A percentile compares a stretch with the other conserved stretches of the same genome.
These are phyloP conservation scores for Stemphylium vesicarium DNA, from an alignment of 2,329 filamentous ascomycete species.

Conservation along the genomic window DNA sequence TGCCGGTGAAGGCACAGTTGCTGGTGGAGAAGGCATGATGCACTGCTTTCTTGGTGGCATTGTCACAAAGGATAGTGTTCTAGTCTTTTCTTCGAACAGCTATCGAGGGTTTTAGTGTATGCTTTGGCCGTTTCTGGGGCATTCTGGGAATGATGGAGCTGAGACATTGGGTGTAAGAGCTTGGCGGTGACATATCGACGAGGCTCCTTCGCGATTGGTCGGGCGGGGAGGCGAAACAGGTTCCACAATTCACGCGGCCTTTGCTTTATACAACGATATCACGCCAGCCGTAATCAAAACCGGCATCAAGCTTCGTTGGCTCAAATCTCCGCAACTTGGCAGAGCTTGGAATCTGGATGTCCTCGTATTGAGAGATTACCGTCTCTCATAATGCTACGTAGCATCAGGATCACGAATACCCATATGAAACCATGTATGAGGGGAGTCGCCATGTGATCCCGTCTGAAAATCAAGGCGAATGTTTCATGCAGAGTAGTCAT, in stretches of 20 bases:
- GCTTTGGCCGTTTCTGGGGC: background rate
- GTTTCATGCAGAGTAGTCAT: background rate
- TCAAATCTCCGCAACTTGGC: background rate
- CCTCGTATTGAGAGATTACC: background rate
- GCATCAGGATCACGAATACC: background rate
- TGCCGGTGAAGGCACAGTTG: conserved; percentile 12
- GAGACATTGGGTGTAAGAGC: conserved; percentile 25
- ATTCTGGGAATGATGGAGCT: conserved; percentile 4
- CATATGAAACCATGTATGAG: too few relatives aligned
- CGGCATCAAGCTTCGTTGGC: background rate
- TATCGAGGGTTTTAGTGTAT: background rate
- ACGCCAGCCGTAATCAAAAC: background rate
- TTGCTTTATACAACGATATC: background rate
- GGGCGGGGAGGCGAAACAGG: background rate
- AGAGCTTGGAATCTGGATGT: background rate
- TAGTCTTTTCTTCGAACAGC: background rate
- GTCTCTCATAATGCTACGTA: background rate
- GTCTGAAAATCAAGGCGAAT: too few relatives aligned
- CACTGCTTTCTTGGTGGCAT: background rate
- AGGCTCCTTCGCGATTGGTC: conserved; percentile 46
- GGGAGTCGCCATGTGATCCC: too few relatives aligned
- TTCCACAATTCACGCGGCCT: background rate
- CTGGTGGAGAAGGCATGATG: conserved; percentile 9
- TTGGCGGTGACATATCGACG: conserved; percentile 40
- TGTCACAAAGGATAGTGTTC: background rate